Conservation (phyloP, 768 basidiomycete genomes). For the Rhizopogon sp. region DNA sequence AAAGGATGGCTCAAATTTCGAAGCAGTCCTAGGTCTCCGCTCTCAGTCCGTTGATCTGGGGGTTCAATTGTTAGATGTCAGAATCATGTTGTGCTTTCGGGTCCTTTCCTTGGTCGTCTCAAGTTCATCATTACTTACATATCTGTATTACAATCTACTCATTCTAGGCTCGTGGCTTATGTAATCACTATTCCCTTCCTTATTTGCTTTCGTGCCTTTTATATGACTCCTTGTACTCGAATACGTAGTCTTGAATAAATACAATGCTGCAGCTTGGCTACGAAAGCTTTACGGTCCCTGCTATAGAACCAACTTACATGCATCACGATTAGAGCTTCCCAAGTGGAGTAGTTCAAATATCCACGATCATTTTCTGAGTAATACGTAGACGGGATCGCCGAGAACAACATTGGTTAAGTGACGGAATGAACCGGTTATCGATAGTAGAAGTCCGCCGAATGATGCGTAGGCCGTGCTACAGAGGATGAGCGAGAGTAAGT, state of each 20-base stretch:
- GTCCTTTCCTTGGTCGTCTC: background rate
- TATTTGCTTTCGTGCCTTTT: background rate
- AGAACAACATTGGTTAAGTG: constrained; percentile 91
- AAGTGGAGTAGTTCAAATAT: background rate
- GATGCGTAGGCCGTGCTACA: constrained; percentile 91
- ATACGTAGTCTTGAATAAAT: background rate
- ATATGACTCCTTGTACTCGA: background rate
- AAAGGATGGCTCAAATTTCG: constrained; percentile 74
- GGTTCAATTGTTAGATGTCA: background rate
- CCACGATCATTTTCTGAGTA: constrained; percentile 65
- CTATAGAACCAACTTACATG: background rate
- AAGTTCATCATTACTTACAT: background rate
- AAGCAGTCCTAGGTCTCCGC: constrained; percentile 19
- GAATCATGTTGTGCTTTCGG: background rate
- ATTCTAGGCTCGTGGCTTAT: background rate
- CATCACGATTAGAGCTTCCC: background rate
- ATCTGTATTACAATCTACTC: background rate
- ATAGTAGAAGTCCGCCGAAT: constrained; percentile 94
- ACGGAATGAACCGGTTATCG: constrained; percentile 86
- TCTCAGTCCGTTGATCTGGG: constrained; percentile 2
- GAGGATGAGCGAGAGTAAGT: constrained; percentile 1
- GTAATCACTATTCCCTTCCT: background rate
- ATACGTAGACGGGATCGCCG: constrained; percentile 87
- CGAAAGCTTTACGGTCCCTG: too few species aligned
- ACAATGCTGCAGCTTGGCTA: too few species aligned